Evolutionary conservation across 495 filamentous ascomycete genomes (phyloP).

Genomic region (Penicillium dipodomyicola): DNA sequence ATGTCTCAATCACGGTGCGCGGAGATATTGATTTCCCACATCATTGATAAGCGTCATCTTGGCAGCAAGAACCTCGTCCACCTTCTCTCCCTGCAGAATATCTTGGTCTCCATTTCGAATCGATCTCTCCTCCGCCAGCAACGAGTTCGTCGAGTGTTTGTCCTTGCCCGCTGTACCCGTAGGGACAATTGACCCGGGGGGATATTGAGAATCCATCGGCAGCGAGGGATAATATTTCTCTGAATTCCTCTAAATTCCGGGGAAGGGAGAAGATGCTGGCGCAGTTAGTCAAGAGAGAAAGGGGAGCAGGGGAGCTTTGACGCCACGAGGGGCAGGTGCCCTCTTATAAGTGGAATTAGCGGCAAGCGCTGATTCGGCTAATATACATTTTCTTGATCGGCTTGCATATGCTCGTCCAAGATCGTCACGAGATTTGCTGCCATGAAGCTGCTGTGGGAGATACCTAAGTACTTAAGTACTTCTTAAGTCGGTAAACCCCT

Average conservation of each 20-base stretch:
- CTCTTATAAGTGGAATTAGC: background rate
- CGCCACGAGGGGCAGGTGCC: background rate
- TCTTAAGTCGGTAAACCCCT: background rate
- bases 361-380: background rate
- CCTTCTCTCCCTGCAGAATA: slow-evolving; percentile 6
- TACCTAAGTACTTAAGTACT: too few relatives aligned
- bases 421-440: background rate
- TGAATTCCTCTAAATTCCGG: background rate
- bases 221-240: background rate
- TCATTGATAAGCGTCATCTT: slow-evolving; percentile 72
- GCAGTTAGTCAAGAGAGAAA: background rate
- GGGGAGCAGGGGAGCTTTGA: background rate
- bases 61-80: slow-evolving; percentile 62
- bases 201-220: background rate
- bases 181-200: background rate
- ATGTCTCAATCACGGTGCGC: background rate
- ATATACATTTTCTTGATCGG: background rate
- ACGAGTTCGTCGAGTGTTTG: background rate
- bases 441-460: background rate
- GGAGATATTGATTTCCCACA: slow-evolving; percentile 41
- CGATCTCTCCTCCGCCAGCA: background rate
- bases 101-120: background rate
- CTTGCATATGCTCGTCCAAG: background rate
- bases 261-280: background rate
- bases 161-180: background rate